phyloP scores from a whole-genome alignment of 1,284 basidiomycete species.

The Rhodotorula sp. region DNA sequence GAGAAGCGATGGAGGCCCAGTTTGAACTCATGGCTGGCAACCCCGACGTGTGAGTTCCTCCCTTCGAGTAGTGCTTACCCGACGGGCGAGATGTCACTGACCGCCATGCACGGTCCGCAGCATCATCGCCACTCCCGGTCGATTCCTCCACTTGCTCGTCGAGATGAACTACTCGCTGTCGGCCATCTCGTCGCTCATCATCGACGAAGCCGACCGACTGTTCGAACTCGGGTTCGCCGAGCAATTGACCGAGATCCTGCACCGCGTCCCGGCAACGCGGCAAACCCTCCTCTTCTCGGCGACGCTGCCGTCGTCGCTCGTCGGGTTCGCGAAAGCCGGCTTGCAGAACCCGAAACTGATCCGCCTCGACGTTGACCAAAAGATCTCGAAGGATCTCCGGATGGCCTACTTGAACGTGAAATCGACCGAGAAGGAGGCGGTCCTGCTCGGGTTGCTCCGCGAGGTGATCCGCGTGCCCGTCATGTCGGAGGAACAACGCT shows the following conservation, averaged over 20 bases:
- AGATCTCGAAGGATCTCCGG: conserved; percentile 87
- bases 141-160: conserved; percentile 88
- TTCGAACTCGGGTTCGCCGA: conserved; percentile 98
- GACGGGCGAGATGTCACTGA: not conserved
- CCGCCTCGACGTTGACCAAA: conserved; percentile 90
- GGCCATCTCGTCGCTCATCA: conserved; percentile 85
- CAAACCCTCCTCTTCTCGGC: conserved; percentile 96
- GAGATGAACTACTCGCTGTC: conserved; percentile 96
- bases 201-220: conserved; percentile 88
- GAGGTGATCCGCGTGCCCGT: conserved; percentile 66
- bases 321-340: conserved; percentile 97
- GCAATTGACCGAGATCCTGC: conserved; percentile 84
- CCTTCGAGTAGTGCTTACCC: conserved; percentile 11
- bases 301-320: conserved; percentile 89
- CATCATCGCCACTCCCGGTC: conserved; percentile 95
- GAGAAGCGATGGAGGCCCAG: conserved; percentile 92
- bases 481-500: conserved; percentile 42
- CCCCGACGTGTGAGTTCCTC: conserved; percentile 77
- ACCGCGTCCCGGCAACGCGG: conserved; percentile 77
- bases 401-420: conserved; percentile 95
- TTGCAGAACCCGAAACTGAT: conserved; percentile 91
- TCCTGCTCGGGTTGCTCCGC: conserved; percentile 75
- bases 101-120: conserved; percentile 52
- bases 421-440: conserved; percentile 91
- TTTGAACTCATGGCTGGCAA: conserved; percentile 93